These are phyloP conservation scores for Hammondia hammondi DNA, from an alignment of 169 alveolate species.

Conservation along the genomic window DNA sequence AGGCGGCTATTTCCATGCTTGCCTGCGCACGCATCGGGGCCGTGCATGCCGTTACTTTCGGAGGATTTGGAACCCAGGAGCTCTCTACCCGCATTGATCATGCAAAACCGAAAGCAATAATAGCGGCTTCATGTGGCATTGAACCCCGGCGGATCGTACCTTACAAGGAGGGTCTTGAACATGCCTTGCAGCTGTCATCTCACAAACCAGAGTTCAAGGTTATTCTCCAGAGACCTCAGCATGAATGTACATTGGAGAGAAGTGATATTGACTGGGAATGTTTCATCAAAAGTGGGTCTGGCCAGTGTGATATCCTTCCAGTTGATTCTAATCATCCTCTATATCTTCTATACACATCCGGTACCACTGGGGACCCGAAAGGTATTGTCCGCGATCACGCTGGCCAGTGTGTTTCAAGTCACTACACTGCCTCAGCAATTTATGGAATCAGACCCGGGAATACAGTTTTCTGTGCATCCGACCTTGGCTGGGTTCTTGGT, in stretches of 20 bases:
- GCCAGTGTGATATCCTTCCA: constrained; percentile 45
- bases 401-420: constrained; percentile 89
- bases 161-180: constrained; percentile 81
- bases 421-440: constrained; percentile 84
- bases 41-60: constrained; percentile 89
- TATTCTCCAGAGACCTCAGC: constrained; percentile 74
- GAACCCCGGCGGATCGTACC: constrained; percentile 86
- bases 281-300: not conserved
- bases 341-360: constrained; percentile 91
- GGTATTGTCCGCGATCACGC: constrained; percentile 92
- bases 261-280: not conserved
- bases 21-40: constrained; percentile 93
- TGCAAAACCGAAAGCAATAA: constrained; percentile 88
- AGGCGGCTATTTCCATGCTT: constrained; percentile 89
- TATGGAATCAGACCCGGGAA: constrained; percentile 87
- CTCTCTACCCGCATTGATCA: constrained; percentile 85
- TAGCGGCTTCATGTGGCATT: constrained; percentile 88
- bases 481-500: constrained; percentile 97
- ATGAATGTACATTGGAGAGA: not conserved
- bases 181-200: constrained; percentile 80
- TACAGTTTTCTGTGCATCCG: constrained; percentile 92
- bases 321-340: constrained; percentile 91
- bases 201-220: constrained; percentile 62
- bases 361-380: constrained; percentile 95
- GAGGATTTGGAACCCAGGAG: constrained; percentile 94